Percentiles rank a stretch among this genome's conserved stretches.
These are phyloP conservation scores for Suhomyces maxii DNA, from an alignment of 1,139 yeast genomes.

Conservation along the genomic window DNA sequence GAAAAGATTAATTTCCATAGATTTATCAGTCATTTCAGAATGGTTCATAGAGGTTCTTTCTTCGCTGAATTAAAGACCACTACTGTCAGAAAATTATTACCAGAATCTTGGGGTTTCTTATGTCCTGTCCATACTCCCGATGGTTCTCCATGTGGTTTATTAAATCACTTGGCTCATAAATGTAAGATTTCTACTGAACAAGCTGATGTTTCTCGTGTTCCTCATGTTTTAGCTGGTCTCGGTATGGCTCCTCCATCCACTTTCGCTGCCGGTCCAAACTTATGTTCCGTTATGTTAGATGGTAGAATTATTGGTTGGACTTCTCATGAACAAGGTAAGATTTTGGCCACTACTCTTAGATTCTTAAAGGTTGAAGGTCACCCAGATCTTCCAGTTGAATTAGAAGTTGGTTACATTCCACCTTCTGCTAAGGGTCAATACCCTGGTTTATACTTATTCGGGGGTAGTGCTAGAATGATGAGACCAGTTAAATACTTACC, in stretches of 20 bases:
- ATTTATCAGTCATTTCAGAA: slow-evolving; percentile 94
- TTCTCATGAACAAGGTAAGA: slow-evolving; percentile 80
- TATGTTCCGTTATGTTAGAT: slow-evolving; percentile 89
- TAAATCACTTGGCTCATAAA: slow-evolving; percentile 94
- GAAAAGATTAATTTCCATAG: slow-evolving; percentile 97
- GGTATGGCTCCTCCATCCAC: slow-evolving; percentile 83
- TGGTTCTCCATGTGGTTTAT: slow-evolving; percentile 99
- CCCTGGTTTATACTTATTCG: slow-evolving; percentile 90
- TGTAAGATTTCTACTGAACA: slow-evolving; percentile 82
- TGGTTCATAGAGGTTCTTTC: slow-evolving; percentile 99
- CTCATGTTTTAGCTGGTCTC: slow-evolving; percentile 62
- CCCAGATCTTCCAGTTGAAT: slow-evolving; percentile 74
- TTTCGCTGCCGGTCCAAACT: slow-evolving; percentile 82
- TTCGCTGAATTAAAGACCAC: slow-evolving; percentile 98
- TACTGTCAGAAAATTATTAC: slow-evolving; percentile 91
- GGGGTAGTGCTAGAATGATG: slow-evolving; percentile 92
- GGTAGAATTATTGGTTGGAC: slow-evolving; percentile 96
- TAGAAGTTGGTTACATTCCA: slow-evolving; percentile 95
- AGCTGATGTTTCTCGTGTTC: slow-evolving; percentile 72
- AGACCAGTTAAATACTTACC: slow-evolving; percentile 94
- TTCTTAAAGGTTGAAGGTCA: slow-evolving; percentile 88
- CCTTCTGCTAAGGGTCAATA: slow-evolving; percentile 94
- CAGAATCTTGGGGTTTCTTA: slow-evolving; percentile 98
- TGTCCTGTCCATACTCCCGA: slow-evolving; percentile 99
- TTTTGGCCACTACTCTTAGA: slow-evolving; percentile 87